phyloP scores from a whole-genome alignment of 1,139 yeast genomes.

The Suhomyces terraborum region DNA sequence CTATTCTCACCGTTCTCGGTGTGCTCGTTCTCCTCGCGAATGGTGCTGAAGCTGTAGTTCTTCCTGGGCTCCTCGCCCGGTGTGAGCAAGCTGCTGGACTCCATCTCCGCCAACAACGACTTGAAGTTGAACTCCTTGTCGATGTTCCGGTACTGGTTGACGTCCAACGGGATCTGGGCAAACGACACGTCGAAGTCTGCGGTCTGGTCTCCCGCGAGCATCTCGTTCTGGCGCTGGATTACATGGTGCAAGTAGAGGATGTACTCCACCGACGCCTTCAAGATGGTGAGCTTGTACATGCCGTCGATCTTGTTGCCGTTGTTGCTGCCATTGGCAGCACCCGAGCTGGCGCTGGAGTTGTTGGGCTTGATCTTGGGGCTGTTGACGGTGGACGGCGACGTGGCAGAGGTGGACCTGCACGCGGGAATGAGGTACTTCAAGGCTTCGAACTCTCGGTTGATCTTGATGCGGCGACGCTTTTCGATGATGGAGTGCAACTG shows the following conservation, averaged over 20 bases:
- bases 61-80: constrained; percentile 2
- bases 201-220: constrained; percentile 26
- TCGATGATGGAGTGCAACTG: constrained; percentile 79
- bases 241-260: constrained; percentile 67
- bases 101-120: constrained; percentile 23
- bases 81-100: background rate
- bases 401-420: constrained; percentile 48
- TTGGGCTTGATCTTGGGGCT: constrained; percentile 20
- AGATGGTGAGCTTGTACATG: constrained; percentile 77
- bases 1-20: constrained; percentile 4
- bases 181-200: constrained; percentile 42
- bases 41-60: constrained; percentile 16
- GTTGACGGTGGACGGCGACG: constrained; percentile 16
- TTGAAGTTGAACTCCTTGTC: constrained; percentile 57
- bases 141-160: constrained; percentile 59
- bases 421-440: constrained; percentile 78
- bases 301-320: constrained; percentile 54
- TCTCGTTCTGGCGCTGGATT: constrained; percentile 47
- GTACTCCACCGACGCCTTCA: constrained; percentile 81
- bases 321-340: constrained; percentile 13
- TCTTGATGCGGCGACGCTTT: constrained; percentile 73
- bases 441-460: constrained; percentile 83
- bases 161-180: constrained; percentile 54
- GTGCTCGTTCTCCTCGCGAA: constrained; percentile 20
- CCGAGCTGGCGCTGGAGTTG: constrained; percentile 16